phyloP scores from a whole-genome alignment of 768 basidiomycete genomes.

The Pleurotus cornucopiae region DNA sequence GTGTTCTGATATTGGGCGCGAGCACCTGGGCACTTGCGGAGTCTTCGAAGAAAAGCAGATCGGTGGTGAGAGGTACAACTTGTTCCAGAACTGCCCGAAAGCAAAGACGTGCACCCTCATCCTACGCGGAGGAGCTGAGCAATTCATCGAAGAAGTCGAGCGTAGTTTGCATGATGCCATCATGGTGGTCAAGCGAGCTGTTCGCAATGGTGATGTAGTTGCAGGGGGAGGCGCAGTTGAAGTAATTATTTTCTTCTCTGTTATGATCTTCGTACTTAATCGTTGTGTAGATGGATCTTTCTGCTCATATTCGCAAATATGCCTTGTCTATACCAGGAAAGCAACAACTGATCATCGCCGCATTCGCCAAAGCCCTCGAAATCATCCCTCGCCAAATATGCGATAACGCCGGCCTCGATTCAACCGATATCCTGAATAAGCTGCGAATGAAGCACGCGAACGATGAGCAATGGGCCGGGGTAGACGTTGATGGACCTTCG shows the following conservation, averaged over 20 bases:
- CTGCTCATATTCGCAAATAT: conserved; percentile 88
- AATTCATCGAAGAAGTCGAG: conserved; percentile 98
- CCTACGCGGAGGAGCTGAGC: conserved; percentile 94
- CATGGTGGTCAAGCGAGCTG: conserved; percentile 99
- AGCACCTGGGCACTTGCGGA: conserved; percentile 94
- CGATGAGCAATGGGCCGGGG: conserved; percentile 88
- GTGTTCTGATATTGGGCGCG: conserved; percentile 83
- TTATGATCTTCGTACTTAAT: conserved; percentile 11
- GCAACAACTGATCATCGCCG: conserved; percentile 88
- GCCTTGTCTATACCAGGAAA: conserved; percentile 94
- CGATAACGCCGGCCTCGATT: conserved; percentile 97
- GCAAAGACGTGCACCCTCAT: conserved; percentile 95
- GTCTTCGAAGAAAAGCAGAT: conserved; percentile 92
- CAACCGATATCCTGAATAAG: conserved; percentile 96
- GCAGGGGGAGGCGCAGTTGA: conserved; percentile 98
- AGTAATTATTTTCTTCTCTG: conserved; percentile 35
- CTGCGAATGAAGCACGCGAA: conserved; percentile 93
- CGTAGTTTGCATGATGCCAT: conserved; percentile 96
- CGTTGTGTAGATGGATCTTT: conserved; percentile 82
- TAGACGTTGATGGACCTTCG: conserved; percentile 86
- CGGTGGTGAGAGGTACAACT: conserved; percentile 93
- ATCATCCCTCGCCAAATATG: conserved; percentile 98
- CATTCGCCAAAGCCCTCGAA: conserved; percentile 96
- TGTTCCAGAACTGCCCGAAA: conserved; percentile 90
- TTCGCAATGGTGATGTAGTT: conserved; percentile 93